Evolutionary conservation across 129 eudicot species (phyloP).

Genomic region (Lonicera japonica): DNA sequence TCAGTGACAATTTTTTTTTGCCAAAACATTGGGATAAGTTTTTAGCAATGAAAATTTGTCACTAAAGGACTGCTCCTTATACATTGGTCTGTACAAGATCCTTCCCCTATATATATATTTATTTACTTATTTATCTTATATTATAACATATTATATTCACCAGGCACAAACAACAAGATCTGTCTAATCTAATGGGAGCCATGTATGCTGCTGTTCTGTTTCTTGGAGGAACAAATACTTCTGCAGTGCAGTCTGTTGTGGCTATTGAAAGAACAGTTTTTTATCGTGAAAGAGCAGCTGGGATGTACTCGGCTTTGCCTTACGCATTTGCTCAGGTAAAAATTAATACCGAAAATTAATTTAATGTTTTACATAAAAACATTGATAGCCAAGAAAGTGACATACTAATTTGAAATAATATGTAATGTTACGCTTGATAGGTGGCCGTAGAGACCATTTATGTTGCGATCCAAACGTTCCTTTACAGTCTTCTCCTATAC

Average conservation of each 20-base stretch:
- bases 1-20: too few species aligned
- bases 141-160: background rate
- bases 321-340: slow-evolving; percentile 57
- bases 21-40: too few species aligned
- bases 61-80: too few species aligned
- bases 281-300: slow-evolving; percentile 58
- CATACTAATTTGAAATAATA: background rate
- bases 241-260: slow-evolving; percentile 43
- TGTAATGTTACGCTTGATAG: slow-evolving; percentile 16
- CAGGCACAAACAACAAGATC: slow-evolving; percentile 50
- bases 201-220: slow-evolving; percentile 53
- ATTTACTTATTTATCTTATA: background rate
- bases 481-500: slow-evolving; percentile 47
- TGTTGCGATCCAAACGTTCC: slow-evolving; percentile 35
- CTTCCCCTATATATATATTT: background rate
- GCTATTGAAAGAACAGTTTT: slow-evolving; percentile 41
- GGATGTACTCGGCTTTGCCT: slow-evolving; percentile 58
- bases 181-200: slow-evolving; percentile 43
- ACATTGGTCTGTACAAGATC: too few species aligned
- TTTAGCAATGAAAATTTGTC: too few species aligned
- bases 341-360: background rate
- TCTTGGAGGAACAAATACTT: slow-evolving; percentile 55
- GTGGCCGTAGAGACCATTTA: slow-evolving; percentile 53
- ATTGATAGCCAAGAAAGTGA: background rate
- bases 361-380: background rate